A percentile compares a stretch with the other conserved stretches of the same genome.
These are phyloP conservation scores for Huntiella moniliformis DNA, from an alignment of 2,329 filamentous ascomycete genomes.

Conservation along the genomic window DNA sequence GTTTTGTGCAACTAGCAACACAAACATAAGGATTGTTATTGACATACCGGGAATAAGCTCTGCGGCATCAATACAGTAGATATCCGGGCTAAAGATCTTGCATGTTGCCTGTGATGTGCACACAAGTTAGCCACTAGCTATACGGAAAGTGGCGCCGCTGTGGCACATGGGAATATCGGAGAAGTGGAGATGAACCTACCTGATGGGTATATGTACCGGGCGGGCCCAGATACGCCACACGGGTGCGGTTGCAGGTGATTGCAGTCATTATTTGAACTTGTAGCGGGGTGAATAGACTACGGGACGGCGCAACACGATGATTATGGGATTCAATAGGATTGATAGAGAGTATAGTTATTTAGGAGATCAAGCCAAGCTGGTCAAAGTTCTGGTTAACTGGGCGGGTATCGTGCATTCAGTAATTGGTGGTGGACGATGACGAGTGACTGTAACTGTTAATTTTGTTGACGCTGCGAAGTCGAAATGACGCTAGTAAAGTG, in stretches of 20 bases:
- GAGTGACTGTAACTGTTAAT: background rate
- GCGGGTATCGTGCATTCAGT: background rate
- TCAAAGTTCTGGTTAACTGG: background rate
- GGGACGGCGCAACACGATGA: background rate
- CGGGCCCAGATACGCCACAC: slow-evolving; percentile 32
- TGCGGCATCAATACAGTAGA: slow-evolving; percentile 31
- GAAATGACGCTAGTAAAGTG: too few relatives aligned
- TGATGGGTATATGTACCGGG: slow-evolving; percentile 32
- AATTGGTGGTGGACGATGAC: background rate
- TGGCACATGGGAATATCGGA: too few relatives aligned
- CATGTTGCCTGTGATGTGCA: slow-evolving; percentile 22
- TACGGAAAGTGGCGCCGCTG: too few relatives aligned
- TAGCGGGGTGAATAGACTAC: too few relatives aligned
- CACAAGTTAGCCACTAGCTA: slow-evolving; percentile 1
- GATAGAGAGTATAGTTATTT: background rate
- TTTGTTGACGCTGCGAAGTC: too few relatives aligned
- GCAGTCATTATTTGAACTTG: slow-evolving; percentile 13
- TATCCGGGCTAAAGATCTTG: slow-evolving; percentile 28
- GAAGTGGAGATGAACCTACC: slow-evolving; percentile 18
- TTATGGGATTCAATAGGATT: background rate
- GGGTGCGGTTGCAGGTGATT: slow-evolving; percentile 15
- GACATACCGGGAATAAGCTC: slow-evolving; percentile 30
- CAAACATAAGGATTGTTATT: background rate
- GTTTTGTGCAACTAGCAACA: too few relatives aligned
- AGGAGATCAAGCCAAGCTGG: background rate